phyloP scores from a whole-genome alignment of 140 eudicot genomes.

The Flaveria floridana region DNA sequence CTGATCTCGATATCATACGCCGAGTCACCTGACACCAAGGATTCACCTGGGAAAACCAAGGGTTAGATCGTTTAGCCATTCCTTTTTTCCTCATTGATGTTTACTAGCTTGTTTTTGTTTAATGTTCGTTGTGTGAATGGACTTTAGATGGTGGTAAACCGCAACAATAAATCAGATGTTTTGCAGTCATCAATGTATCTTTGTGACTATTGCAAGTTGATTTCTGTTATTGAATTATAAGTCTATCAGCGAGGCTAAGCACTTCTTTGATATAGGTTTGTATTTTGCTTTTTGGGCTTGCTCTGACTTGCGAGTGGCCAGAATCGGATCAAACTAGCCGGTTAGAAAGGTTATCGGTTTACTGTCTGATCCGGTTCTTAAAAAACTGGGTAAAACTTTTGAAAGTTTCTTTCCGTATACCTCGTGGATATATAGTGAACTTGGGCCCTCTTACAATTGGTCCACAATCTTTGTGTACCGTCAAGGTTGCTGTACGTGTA shows the following conservation, averaged over 20 bases:
- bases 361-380: too few relatives aligned
- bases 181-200: slow-evolving; percentile 29
- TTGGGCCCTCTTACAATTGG: neutral
- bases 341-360: too few relatives aligned
- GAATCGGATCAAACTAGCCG: too few relatives aligned
- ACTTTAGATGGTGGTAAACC: slow-evolving; percentile 11
- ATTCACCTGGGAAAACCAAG: slow-evolving; percentile 33
- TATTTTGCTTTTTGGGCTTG: neutral
- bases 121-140: slow-evolving; percentile 22
- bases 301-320: neutral
- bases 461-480: neutral
- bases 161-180: slow-evolving; percentile 28
- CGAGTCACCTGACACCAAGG: slow-evolving; percentile 49
- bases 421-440: neutral
- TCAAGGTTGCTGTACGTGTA: too few relatives aligned
- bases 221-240: slow-evolving; percentile 22
- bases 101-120: slow-evolving; percentile 11
- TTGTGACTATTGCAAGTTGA: slow-evolving; percentile 29
- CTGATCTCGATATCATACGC: slow-evolving; percentile 55
- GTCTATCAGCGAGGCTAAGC: neutral
- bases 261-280: neutral
- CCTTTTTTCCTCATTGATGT: slow-evolving; percentile 19
- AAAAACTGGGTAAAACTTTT: neutral
- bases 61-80: slow-evolving; percentile 30
- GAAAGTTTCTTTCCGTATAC: neutral